phyloP scores from a whole-genome alignment of 768 basidiomycete genomes.

The Tricholoma terreum region DNA sequence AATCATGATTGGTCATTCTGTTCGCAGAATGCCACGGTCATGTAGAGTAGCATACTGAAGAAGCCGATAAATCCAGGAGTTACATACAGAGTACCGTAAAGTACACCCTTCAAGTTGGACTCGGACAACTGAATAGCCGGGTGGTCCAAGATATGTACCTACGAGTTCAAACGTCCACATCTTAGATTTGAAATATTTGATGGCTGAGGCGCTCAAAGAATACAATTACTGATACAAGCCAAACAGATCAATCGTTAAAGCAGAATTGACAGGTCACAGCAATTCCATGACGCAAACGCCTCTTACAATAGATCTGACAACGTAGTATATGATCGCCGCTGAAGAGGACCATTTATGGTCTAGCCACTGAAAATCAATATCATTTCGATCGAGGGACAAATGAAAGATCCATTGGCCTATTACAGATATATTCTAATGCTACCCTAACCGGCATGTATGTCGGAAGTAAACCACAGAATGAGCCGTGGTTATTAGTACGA shows the following conservation, averaged over 20 bases:
- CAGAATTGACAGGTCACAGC: conserved; percentile 6
- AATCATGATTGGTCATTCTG: neutral
- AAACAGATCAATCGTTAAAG: neutral
- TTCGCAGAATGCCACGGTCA: neutral
- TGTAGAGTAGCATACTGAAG: neutral
- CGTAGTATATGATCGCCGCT: conserved; percentile 12
- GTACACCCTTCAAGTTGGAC: too few species aligned
- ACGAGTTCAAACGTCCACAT: neutral
- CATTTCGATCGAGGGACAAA: conserved; percentile 19
- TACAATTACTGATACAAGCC: neutral
- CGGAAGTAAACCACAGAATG: conserved; percentile 17
- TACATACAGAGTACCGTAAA: too few species aligned
- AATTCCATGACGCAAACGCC: conserved; percentile 6
- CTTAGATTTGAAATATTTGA: too few species aligned
- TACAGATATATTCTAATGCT: conserved; percentile 20
- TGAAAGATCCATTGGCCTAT: conserved; percentile 30
- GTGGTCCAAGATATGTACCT: neutral
- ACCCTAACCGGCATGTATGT: conserved; percentile 21
- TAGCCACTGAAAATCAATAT: conserved; percentile 12
- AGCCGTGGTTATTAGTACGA: conserved; percentile 9
- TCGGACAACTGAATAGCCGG: neutral
- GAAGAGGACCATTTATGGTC: conserved; percentile 8
- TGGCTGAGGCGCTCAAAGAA: conserved; percentile 6
- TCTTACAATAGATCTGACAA: conserved; percentile 10
- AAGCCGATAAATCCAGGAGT: too few species aligned